phyloP scores from a whole-genome alignment of 2,329 filamentous ascomycete species.

The Fusarium sp. region DNA sequence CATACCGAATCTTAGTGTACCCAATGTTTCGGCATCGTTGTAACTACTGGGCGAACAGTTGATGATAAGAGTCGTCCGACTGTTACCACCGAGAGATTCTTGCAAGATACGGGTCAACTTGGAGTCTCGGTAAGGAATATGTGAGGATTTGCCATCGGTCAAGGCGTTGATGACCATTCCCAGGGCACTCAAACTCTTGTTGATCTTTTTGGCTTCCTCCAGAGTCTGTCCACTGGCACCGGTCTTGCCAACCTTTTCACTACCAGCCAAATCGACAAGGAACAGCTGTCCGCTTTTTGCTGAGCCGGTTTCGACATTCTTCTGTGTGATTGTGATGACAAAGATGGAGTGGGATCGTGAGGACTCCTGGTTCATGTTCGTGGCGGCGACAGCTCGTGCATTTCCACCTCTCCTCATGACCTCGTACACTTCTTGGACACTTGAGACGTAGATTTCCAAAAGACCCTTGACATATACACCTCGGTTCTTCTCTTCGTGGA shows the following conservation, averaged over 20 bases:
- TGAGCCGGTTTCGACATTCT: slow-evolving; percentile 95
- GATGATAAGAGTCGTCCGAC: slow-evolving; percentile 96
- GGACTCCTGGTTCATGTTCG: slow-evolving; percentile 99
- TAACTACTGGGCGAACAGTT: slow-evolving; percentile 99
- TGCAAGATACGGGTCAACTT: slow-evolving; percentile 97
- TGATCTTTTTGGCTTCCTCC: slow-evolving; percentile 99
- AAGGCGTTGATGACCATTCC: slow-evolving; percentile 99
- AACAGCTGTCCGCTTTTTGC: slow-evolving; percentile 97
- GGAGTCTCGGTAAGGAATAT: slow-evolving; percentile 96
- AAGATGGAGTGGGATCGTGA: slow-evolving; percentile 99
- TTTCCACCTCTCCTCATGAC: slow-evolving; percentile 94
- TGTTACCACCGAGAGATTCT: slow-evolving; percentile 97
- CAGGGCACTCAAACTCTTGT: slow-evolving; percentile 97
- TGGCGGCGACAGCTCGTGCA: slow-evolving; percentile 90
- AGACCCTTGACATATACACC: slow-evolving; percentile 97
- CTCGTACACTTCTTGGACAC: slow-evolving; percentile 94
- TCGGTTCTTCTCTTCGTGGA: slow-evolving; percentile 97
- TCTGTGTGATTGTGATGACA: slow-evolving; percentile 95
- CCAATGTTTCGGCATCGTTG: slow-evolving; percentile 93
- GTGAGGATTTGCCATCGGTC: slow-evolving; percentile 95
- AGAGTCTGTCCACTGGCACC: slow-evolving; percentile 96
- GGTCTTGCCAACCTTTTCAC: slow-evolving; percentile 98
- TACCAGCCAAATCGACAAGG: slow-evolving; percentile 96
- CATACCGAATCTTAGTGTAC: slow-evolving; percentile 93
- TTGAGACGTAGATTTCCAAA: slow-evolving; percentile 93